These are phyloP conservation scores for Jaminaea rosea DNA, from an alignment of 1,284 basidiomycete genomes.

Conservation along the genomic window DNA sequence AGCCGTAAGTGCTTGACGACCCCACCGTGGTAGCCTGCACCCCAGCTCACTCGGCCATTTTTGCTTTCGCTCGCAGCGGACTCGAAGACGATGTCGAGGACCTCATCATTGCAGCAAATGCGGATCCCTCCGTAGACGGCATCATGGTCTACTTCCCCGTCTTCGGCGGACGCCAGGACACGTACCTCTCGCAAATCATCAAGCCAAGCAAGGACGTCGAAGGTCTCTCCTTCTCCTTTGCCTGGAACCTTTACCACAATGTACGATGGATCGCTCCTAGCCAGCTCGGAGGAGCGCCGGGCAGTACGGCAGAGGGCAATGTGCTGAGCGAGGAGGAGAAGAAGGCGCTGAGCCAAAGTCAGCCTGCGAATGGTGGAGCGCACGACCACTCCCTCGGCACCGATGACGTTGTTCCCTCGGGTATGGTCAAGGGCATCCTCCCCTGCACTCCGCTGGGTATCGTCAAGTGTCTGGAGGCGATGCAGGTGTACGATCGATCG, in stretches of 20 bases:
- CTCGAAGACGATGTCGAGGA: slow-evolving; percentile 57
- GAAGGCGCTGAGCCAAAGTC: neutral
- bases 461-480: slow-evolving; percentile 79
- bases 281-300: slow-evolving; percentile 42
- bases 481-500: slow-evolving; percentile 84
- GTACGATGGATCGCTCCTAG: slow-evolving; percentile 42
- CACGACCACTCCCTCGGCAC: neutral
- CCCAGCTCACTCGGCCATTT: too few species aligned
- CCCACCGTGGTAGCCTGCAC: neutral
- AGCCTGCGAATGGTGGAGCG: slow-evolving; percentile 7
- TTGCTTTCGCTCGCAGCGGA: slow-evolving; percentile 45
- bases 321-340: neutral
- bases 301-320: slow-evolving; percentile 29
- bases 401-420: slow-evolving; percentile 53
- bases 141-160: slow-evolving; percentile 65
- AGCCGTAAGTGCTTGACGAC: neutral
- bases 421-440: slow-evolving; percentile 83
- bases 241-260: slow-evolving; percentile 48
- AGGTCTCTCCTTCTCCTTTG: slow-evolving; percentile 68
- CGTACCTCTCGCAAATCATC: slow-evolving; percentile 89
- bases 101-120: slow-evolving; percentile 57
- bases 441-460: slow-evolving; percentile 94
- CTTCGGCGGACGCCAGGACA: slow-evolving; percentile 60
- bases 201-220: slow-evolving; percentile 95
- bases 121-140: slow-evolving; percentile 75